phyloP scores from a whole-genome alignment of 257 asterid species.

The Cynanchum wilfordii region DNA sequence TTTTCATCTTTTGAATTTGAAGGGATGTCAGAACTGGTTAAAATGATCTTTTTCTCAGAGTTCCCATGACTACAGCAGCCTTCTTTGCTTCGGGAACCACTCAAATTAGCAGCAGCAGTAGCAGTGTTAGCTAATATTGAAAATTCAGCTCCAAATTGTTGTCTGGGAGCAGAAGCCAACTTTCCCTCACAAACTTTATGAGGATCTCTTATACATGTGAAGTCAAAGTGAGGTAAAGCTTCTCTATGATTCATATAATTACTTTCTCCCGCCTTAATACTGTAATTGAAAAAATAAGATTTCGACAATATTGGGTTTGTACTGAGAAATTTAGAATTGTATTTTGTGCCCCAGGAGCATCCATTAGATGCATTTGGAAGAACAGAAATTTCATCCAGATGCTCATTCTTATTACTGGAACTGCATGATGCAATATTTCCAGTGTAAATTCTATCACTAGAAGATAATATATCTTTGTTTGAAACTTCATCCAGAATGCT shows the following conservation, averaged over 20 bases:
- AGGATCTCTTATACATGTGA: conserved; percentile 70
- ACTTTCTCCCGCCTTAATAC: conserved; percentile 36
- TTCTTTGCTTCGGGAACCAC: conserved; percentile 19
- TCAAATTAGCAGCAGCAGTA: conserved; percentile 27
- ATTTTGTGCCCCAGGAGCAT: conserved; percentile 33
- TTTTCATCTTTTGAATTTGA: conserved; percentile 23
- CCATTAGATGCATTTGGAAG: conserved; percentile 29
- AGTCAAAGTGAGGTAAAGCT: conserved; percentile 52
- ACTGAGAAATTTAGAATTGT: conserved; percentile 50
- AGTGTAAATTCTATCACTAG: conserved; percentile 24
- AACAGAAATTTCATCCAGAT: conserved; percentile 23
- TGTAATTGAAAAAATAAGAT: conserved; percentile 35
- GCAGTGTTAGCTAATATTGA: conserved; percentile 33
- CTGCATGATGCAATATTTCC: conserved; percentile 25
- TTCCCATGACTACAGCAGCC: conserved; percentile 20
- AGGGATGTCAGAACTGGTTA: conserved; percentile 25
- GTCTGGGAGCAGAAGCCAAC: conserved; percentile 27
- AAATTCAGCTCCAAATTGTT: conserved; percentile 32
- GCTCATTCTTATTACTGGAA: conserved; percentile 26
- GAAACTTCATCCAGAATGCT: conserved; percentile 24
- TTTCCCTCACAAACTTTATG: conserved; percentile 33
- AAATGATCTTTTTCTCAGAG: conserved; percentile 24
- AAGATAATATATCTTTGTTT: conserved; percentile 19
- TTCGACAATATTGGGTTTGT: conserved; percentile 55
- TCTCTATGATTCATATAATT: conserved; percentile 30